A percentile compares a stretch with the other conserved stretches of the same genome.
These are phyloP conservation scores for Tetragonia tetragonoides DNA, from an alignment of 148 eudicot genomes.

Conservation along the genomic window DNA sequence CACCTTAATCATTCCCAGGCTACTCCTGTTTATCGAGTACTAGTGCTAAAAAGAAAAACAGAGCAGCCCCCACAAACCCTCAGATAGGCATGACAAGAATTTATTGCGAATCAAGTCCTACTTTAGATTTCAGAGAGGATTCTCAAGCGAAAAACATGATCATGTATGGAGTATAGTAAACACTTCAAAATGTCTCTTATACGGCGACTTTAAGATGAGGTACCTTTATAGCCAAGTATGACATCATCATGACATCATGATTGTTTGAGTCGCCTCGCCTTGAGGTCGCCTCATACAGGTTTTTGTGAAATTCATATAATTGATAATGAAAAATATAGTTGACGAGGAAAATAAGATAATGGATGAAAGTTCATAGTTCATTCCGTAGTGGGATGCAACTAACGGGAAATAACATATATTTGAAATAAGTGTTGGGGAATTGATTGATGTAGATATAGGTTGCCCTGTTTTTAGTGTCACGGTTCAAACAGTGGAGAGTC, in stretches of 20 bases:
- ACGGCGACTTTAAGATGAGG: too few relatives aligned
- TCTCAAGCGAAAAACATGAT: background rate
- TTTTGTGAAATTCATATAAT: too few relatives aligned
- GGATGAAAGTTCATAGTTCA: background rate
- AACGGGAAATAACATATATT: background rate
- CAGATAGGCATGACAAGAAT: background rate
- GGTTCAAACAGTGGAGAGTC: background rate
- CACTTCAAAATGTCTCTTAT: too few relatives aligned
- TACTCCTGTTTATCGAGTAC: background rate
- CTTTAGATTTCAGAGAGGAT: background rate
- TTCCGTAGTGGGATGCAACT: slow-evolving; percentile 14
- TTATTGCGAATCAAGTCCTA: background rate
- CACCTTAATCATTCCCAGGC: background rate
- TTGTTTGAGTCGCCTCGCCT: too few relatives aligned
- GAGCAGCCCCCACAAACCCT: background rate
- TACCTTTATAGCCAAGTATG: too few relatives aligned
- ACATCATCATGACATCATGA: too few relatives aligned
- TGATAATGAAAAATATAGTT: background rate
- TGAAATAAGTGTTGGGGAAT: background rate
- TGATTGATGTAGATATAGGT: background rate
- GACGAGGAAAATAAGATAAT: background rate
- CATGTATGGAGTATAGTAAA: too few relatives aligned
- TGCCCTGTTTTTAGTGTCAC: background rate
- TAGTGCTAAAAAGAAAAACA: background rate
- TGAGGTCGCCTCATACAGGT: too few relatives aligned